Base-by-base conservation (phyloP, 2,329 filamentous ascomycete genomes). In the Nemania bipapillata region DNA sequence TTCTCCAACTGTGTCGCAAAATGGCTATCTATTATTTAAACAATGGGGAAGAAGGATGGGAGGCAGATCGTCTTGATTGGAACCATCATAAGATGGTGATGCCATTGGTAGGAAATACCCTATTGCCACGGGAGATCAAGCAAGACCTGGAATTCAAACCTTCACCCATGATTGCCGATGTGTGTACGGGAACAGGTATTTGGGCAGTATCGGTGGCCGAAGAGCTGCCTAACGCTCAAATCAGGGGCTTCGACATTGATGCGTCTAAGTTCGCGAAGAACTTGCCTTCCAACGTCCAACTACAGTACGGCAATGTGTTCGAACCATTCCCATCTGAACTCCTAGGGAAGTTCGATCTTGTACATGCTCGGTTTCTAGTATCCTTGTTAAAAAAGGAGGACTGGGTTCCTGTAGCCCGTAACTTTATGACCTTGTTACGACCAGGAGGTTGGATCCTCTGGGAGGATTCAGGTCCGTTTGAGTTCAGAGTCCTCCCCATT, bases 1-100 rank as follows among this genome's bases (percentile, higher is more conserved):
- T 32, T 59, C 45, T 47, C 32, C 15, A 32, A 45, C 57, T 20
- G 22, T n/a, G 20, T 37, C 26, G 26, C 50, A 9, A 53, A 30
- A 63, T 66, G 64, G n/a, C 42, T 47, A 65, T 68, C 32, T 68
- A 60, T 55, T 65, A 65, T 11, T 50, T 65, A 8, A 65, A 66
- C 52, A 66, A 66, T 20, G 64, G 64, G 1, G 58, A 66, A 20
- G 50, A 68, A 12, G 61, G 61, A 11, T 59, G 37, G 55, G 65
- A 65, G 30, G 54, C 56, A 6, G 40, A 37, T 7, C 55, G 49
- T 17, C 60, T 65, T 11, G 50, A 60, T 30, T 68, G 49, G 60
- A 59, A 20, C 30, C 58, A 67, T 30, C 17, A 63, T 26, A 8
- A 67, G 15, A 61, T 65, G 49, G 26, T 65, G 6, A 65, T 65